Percentiles rank a stretch among this genome's conserved stretches.
These are phyloP conservation scores for Lepidium aucheri DNA, from an alignment of 345 rosid genomes.

Conservation along the genomic window DNA sequence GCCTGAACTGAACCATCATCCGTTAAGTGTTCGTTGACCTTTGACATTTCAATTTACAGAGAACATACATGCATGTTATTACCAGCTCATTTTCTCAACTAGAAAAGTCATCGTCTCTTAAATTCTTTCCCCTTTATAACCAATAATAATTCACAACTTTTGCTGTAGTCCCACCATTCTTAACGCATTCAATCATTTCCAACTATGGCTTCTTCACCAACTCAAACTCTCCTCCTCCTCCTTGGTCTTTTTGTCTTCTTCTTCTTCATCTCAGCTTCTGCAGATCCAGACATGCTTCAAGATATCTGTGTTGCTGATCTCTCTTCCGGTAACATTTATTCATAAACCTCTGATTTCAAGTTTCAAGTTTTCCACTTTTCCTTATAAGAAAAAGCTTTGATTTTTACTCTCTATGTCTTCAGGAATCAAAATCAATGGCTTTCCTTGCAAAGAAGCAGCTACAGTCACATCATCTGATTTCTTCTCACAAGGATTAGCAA, in stretches of 20 bases:
- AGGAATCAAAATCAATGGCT: constrained; percentile 54
- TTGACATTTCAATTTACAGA: neutral
- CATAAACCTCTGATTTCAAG: neutral
- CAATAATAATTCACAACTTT: neutral
- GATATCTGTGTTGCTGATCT: constrained; percentile 84
- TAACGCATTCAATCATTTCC: neutral
- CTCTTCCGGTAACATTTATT: constrained; percentile 26
- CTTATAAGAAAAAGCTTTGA: neutral
- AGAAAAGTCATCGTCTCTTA: constrained; percentile 10
- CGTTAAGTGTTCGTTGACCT: constrained; percentile 2
- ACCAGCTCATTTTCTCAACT: neutral
- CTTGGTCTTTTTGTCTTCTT: constrained; percentile 15
- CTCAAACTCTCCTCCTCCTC: constrained; percentile 13
- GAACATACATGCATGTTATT: constrained; percentile 2
- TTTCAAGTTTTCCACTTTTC: neutral
- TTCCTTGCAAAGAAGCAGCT: constrained; percentile 38
- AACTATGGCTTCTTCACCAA: constrained; percentile 20
- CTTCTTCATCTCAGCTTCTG: constrained; percentile 19
- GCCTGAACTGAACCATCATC: neutral
- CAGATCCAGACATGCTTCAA: constrained; percentile 77
- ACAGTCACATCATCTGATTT: constrained; percentile 32
- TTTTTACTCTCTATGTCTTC: neutral
- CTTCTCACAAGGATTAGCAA: constrained; percentile 40
- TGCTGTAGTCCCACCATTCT: neutral
- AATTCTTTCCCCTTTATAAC: constrained; percentile 16